A percentile compares a stretch with the other conserved stretches of the same genome.
phyloP scores from a whole-genome alignment of 257 asterid species.

The Nicotiana tabacum region DNA sequence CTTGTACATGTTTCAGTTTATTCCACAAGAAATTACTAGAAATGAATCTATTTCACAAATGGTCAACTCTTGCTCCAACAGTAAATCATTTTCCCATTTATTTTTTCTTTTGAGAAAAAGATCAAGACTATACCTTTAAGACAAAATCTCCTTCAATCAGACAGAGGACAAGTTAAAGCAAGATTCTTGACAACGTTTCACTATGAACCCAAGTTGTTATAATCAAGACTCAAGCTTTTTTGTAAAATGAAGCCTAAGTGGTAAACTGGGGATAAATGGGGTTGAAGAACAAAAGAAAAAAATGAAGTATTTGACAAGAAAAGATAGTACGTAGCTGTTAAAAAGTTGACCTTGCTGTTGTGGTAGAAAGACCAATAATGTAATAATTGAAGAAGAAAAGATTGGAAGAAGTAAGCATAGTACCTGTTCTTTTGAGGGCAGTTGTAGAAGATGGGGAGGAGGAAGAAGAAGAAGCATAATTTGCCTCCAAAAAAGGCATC shows the following conservation, averaged over 20 bases:
- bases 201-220: neutral
- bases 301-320: too few relatives aligned
- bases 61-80: neutral
- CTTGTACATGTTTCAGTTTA: neutral
- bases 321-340: too few relatives aligned
- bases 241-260: neutral
- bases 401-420: neutral
- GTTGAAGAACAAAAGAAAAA: neutral
- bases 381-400: neutral
- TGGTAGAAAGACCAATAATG: neutral
- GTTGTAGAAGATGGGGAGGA: neutral
- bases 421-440: neutral
- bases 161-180: conserved; percentile 1
- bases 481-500: conserved; percentile 1
- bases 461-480: neutral
- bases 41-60: neutral
- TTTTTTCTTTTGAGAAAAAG: neutral
- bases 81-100: neutral
- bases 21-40: neutral
- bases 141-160: neutral
- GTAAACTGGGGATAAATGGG: neutral
- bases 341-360: neutral
- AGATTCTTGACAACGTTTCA: neutral
- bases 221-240: neutral
- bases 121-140: neutral